Evolutionary conservation across 2,329 filamentous ascomycete species (phyloP).

Genomic region (Penicillium crustosum): DNA sequence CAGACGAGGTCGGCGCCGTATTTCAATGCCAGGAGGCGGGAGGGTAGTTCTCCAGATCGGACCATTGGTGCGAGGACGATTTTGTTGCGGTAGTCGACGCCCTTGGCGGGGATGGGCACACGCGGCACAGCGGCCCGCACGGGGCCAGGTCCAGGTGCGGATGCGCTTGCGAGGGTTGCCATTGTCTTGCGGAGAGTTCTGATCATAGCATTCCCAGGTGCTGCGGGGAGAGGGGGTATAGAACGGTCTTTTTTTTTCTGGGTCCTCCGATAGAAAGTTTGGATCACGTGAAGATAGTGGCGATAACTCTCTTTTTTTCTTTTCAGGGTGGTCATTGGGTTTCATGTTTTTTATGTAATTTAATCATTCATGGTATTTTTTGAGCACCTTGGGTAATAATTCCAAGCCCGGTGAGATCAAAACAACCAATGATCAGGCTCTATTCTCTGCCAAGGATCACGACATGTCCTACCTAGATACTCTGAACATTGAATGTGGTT

Average conservation of each 20-base stretch:
- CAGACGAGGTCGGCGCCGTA: slow-evolving; percentile 97
- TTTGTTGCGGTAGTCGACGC: slow-evolving; percentile 91
- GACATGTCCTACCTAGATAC: background rate
- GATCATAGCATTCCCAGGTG: slow-evolving; percentile 40
- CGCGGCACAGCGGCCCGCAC: slow-evolving; percentile 51
- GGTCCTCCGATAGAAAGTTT: background rate
- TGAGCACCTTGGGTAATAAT: too few species aligned
- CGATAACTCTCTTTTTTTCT: background rate
- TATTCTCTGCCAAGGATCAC: slow-evolving; percentile 9
- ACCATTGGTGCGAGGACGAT: slow-evolving; percentile 97
- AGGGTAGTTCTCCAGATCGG: slow-evolving; percentile 91
- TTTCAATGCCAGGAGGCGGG: slow-evolving; percentile 80
- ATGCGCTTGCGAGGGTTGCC: slow-evolving; percentile 40
- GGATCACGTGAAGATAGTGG: slow-evolving; percentile 20
- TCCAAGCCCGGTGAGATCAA: background rate
- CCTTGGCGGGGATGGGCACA: slow-evolving; percentile 81
- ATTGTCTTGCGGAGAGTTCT: slow-evolving; percentile 54
- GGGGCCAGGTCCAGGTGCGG: slow-evolving; percentile 26
- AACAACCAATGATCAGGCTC: background rate
- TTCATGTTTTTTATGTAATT: background rate
- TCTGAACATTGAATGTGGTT: background rate
- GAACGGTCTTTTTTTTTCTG: slow-evolving; percentile 6
- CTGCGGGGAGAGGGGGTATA: slow-evolving; percentile 3
- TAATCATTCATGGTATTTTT: background rate
- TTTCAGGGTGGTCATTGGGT: background rate